A percentile compares a stretch with the other conserved stretches of the same genome.
These are phyloP conservation scores for Solanum medicagineum DNA, from an alignment of 257 asterid species.

Conservation along the genomic window DNA sequence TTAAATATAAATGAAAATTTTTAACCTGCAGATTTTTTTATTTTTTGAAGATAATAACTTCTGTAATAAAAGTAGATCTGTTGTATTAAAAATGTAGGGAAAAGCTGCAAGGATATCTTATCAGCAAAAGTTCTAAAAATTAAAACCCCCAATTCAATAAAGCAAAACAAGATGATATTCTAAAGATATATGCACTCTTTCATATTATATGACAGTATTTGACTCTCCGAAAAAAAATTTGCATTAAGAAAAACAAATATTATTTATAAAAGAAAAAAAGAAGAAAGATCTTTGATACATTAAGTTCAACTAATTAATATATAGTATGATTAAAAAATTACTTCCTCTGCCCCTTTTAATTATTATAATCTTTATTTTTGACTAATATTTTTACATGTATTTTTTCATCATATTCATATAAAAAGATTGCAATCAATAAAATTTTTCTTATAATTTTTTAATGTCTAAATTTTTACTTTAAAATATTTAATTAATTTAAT, in stretches of 20 bases:
- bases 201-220: neutral
- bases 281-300: neutral
- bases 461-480: too few species aligned
- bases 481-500: too few species aligned
- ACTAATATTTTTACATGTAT: too few species aligned
- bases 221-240: neutral
- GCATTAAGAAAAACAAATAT: too few species aligned
- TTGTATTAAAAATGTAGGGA: neutral
- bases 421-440: too few species aligned
- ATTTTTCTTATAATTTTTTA: too few species aligned
- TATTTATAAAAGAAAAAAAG: neutral
- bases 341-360: too few species aligned
- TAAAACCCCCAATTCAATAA: neutral
- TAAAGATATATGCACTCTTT: neutral
- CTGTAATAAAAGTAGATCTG: neutral
- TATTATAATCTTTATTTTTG: too few species aligned
- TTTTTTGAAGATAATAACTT: neutral
- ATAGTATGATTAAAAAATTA: neutral
- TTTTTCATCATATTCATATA: too few species aligned
- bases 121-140: neutral
- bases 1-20: neutral
- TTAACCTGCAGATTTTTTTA: neutral
- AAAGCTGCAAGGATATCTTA: neutral
- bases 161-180: neutral
- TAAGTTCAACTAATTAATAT: neutral